phyloP scores from a whole-genome alignment of 2,329 filamentous ascomycete genomes.

The Botryotinia narcissicola region DNA sequence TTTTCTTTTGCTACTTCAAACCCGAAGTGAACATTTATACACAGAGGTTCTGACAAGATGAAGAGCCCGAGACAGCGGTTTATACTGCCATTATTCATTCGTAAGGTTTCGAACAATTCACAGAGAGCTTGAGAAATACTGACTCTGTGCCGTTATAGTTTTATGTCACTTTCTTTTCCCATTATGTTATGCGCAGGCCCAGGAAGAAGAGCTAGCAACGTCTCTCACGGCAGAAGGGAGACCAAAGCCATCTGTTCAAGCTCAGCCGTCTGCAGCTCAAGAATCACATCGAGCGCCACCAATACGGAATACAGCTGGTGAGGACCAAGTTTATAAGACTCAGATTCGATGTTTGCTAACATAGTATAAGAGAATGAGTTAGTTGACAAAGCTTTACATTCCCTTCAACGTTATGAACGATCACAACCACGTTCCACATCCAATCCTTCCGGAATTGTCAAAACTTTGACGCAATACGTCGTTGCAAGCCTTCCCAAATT shows the following conservation, averaged over 20 bases:
- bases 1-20: slow-evolving; percentile 27
- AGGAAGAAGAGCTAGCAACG: slow-evolving; percentile 28
- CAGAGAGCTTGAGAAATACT: slow-evolving; percentile 12
- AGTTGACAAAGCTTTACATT: slow-evolving; percentile 40
- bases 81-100: slow-evolving; percentile 35
- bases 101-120: slow-evolving; percentile 29
- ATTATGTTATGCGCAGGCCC: slow-evolving; percentile 27
- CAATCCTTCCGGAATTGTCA: slow-evolving; percentile 57
- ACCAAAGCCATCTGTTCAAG: slow-evolving; percentile 32
- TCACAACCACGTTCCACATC: slow-evolving; percentile 33
- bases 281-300: slow-evolving; percentile 29
- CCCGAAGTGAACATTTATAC: slow-evolving; percentile 31
- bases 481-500: slow-evolving; percentile 60
- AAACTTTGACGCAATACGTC: slow-evolving; percentile 57
- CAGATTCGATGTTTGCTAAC: slow-evolving; percentile 26
- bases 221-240: slow-evolving; percentile 29
- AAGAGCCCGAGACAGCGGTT: slow-evolving; percentile 34
- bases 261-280: slow-evolving; percentile 32
- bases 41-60: slow-evolving; percentile 34
- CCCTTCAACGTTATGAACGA: slow-evolving; percentile 38
- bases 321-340: slow-evolving; percentile 9
- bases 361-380: slow-evolving; percentile 35
- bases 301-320: slow-evolving; percentile 34
- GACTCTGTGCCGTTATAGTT: slow-evolving; percentile 27
- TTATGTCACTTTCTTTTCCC: slow-evolving; percentile 32